Percentiles rank a stretch among this genome's conserved stretches.
Evolutionary conservation across 441 rosid genomes (phyloP).

Genomic region (Rhodomyrtus psidioides): DNA sequence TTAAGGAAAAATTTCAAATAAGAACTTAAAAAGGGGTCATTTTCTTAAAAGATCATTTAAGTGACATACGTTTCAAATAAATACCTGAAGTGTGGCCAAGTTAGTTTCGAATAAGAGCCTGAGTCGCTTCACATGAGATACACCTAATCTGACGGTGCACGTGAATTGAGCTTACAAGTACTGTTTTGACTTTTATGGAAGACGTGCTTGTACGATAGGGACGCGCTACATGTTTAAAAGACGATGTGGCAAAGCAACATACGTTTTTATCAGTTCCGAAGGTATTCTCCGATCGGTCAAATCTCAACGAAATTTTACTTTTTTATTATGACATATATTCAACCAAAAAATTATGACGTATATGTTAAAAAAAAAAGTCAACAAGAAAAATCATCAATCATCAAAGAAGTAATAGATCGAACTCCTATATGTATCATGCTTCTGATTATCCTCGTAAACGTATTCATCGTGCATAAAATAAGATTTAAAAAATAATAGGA

Average conservation of each 20-base stretch:
- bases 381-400: neutral
- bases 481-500: neutral
- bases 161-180: neutral
- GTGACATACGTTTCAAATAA: neutral
- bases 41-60: neutral
- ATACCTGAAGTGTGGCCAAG: accelerated
- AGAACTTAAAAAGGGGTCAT: neutral
- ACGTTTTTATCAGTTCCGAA: neutral
- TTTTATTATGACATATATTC: neutral
- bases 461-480: neutral
- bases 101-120: neutral
- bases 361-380: neutral
- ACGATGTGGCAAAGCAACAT: neutral
- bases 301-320: neutral
- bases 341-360: no score
- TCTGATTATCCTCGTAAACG: neutral
- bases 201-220: neutral
- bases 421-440: neutral
- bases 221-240: neutral
- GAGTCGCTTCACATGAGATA: neutral
- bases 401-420: neutral
- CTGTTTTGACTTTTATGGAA: neutral
- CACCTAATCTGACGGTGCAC: neutral
- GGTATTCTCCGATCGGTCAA: neutral
- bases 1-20: neutral